Evolutionary conservation across 495 filamentous ascomycete genomes (phyloP).

Genomic region (Penicillium arizonense): DNA sequence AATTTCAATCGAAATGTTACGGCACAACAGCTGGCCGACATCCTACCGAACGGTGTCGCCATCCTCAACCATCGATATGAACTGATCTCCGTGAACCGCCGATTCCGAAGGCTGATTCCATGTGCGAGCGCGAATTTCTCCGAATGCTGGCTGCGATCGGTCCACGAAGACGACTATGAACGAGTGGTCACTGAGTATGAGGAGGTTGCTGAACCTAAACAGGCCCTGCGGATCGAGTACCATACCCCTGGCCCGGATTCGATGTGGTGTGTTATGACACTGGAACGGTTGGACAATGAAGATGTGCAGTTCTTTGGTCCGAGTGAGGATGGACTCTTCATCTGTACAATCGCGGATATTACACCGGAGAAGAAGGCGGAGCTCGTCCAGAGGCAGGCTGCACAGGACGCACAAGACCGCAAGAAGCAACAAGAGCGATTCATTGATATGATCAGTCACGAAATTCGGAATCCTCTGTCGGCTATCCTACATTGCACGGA

Average conservation of each 20-base stretch:
- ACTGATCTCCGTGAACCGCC: slow-evolving; percentile 17
- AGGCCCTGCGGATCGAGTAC: slow-evolving; percentile 22
- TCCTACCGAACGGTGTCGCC: slow-evolving; percentile 23
- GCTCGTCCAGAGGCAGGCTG: slow-evolving; percentile 55
- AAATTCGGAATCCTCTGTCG: slow-evolving; percentile 81
- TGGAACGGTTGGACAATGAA: slow-evolving; percentile 9
- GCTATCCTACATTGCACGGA: slow-evolving; percentile 81
- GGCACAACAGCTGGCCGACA: slow-evolving; percentile 29
- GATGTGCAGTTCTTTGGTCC: slow-evolving; percentile 8
- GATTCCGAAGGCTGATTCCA: slow-evolving; percentile 18
- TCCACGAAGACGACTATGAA: slow-evolving; percentile 21
- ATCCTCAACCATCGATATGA: slow-evolving; percentile 22
- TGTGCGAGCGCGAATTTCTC: slow-evolving; percentile 2
- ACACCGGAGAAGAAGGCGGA: slow-evolving; percentile 48
- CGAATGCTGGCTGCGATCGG: slow-evolving; percentile 16
- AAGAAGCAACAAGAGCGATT: slow-evolving; percentile 77
- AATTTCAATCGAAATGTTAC: slow-evolving; percentile 12
- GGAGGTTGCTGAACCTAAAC: not conserved
- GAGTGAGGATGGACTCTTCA: slow-evolving; percentile 1
- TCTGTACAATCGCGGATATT: slow-evolving; percentile 38
- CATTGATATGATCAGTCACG: slow-evolving; percentile 85
- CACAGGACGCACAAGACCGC: slow-evolving; percentile 62
- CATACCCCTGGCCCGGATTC: slow-evolving; percentile 7
- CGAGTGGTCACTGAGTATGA: slow-evolving; percentile 13
- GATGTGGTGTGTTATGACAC: slow-evolving; percentile 17